Conservation (phyloP, 140 eudicot species). For the Senecio squalidus region DNA sequence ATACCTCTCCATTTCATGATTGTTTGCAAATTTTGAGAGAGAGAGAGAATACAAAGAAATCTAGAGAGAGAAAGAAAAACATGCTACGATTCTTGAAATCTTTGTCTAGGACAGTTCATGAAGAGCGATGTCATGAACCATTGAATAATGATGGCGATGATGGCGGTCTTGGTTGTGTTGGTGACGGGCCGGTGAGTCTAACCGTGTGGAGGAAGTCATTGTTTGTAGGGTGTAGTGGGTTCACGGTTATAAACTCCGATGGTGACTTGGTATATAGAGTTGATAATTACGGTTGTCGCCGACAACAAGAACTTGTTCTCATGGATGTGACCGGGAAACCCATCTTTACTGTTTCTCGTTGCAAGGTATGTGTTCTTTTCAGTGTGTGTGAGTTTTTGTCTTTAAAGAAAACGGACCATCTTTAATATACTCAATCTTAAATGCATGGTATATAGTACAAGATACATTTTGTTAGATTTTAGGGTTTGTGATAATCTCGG, state of each 20-base stretch:
- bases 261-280: slow-evolving; percentile 74
- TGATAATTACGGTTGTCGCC: slow-evolving; percentile 59
- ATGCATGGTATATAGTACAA: background rate
- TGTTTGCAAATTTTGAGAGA: background rate
- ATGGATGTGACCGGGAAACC: slow-evolving; percentile 78
- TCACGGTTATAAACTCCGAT: slow-evolving; percentile 66
- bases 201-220: slow-evolving; percentile 94
- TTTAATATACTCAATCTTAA: background rate
- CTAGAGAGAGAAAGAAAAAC: background rate
- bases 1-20: slow-evolving; percentile 16
- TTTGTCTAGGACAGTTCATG: slow-evolving; percentile 49
- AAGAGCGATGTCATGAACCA: slow-evolving; percentile 10
- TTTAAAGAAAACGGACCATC: too few relatives aligned
- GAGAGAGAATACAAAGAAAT: background rate
- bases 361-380: slow-evolving; percentile 53
- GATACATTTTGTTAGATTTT: too few relatives aligned
- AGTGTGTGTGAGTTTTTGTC: too few relatives aligned
- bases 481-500: too few relatives aligned
- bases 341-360: slow-evolving; percentile 49
- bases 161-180: background rate
- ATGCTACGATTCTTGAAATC: slow-evolving; percentile 46
- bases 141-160: background rate
- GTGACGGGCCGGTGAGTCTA: slow-evolving; percentile 12
- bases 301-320: slow-evolving; percentile 40
- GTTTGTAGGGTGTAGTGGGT: slow-evolving; percentile 64